Conservation (phyloP, 257 asterid genomes). For the Rauvolfia tetraphylla region DNA sequence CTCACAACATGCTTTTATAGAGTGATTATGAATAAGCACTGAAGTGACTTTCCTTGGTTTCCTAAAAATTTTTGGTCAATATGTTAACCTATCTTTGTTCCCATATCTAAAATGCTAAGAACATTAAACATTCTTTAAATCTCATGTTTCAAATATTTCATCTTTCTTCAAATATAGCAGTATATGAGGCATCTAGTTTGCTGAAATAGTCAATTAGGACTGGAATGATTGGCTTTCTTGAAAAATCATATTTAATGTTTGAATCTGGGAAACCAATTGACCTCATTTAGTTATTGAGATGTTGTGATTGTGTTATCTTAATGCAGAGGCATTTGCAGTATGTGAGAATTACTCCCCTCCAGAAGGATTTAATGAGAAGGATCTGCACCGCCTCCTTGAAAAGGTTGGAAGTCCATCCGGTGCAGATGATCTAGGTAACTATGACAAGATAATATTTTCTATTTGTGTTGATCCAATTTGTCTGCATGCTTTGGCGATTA, state of each 20-base stretch:
- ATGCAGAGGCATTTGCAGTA: constrained; percentile 92
- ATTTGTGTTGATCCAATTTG: not conserved
- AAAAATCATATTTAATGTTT: not conserved
- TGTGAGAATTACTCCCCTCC: constrained; percentile 96
- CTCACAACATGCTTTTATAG: not conserved
- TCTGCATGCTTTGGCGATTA: not conserved
- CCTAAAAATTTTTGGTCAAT: not conserved
- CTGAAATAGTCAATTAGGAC: not conserved
- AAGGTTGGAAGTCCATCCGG: constrained; percentile 97
- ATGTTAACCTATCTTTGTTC: not conserved
- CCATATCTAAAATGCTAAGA: not conserved
- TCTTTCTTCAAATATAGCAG: not conserved
- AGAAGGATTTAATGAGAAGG: constrained; percentile 84
- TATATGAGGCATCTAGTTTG: not conserved
- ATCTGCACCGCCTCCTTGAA: constrained; percentile 80
- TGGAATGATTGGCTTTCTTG: not conserved
- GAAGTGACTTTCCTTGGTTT: not conserved
- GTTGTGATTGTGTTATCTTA: constrained; percentile 6
- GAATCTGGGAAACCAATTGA: not conserved
- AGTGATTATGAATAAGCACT: not conserved
- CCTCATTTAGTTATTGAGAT: not conserved
- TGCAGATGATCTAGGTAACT: constrained; percentile 69
- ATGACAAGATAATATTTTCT: not conserved
- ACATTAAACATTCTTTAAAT: not conserved
- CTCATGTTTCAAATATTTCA: not conserved